phyloP scores from a whole-genome alignment of 2,329 filamentous ascomycete species.

The Daldinia eschscholtzii region DNA sequence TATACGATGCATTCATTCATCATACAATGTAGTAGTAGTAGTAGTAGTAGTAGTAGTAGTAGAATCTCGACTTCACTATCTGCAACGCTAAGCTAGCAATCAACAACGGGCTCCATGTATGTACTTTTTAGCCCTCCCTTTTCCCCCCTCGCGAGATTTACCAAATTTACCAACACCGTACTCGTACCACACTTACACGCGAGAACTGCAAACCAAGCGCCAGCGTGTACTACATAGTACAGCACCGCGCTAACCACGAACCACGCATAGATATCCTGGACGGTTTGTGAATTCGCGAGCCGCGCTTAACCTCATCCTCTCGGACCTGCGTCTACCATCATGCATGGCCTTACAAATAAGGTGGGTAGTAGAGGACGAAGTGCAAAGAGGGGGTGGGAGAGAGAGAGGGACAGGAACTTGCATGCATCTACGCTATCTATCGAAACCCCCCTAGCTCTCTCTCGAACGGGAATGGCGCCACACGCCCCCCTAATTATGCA shows the following conservation, averaged over 20 bases:
- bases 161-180: not conserved
- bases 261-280: constrained; percentile 33
- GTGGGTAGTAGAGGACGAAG: constrained; percentile 27
- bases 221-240: constrained; percentile 27
- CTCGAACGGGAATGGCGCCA: constrained; percentile 33
- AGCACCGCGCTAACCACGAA: constrained; percentile 36
- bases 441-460: constrained; percentile 42
- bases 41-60: not conserved
- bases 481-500: constrained; percentile 19
- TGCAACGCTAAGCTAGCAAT: constrained; percentile 23
- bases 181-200: constrained; percentile 12
- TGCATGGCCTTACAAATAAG: constrained; percentile 47
- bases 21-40: not conserved
- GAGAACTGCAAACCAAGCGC: constrained; percentile 27
- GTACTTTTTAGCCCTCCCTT: not conserved
- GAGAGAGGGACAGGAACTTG: constrained; percentile 26
- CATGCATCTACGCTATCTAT: constrained; percentile 40
- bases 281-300: constrained; percentile 42
- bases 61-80: constrained; percentile 9
- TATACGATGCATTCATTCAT: not conserved
- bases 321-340: constrained; percentile 58
- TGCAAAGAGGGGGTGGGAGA: constrained; percentile 2
- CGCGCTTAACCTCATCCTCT: constrained; percentile 57
- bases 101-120: constrained; percentile 1
- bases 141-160: not conserved